Percentiles rank a stretch among this genome's conserved stretches.
Conservation (phyloP, 2,329 filamentous ascomycete genomes). For the Pseudocercospora vitis region DNA sequence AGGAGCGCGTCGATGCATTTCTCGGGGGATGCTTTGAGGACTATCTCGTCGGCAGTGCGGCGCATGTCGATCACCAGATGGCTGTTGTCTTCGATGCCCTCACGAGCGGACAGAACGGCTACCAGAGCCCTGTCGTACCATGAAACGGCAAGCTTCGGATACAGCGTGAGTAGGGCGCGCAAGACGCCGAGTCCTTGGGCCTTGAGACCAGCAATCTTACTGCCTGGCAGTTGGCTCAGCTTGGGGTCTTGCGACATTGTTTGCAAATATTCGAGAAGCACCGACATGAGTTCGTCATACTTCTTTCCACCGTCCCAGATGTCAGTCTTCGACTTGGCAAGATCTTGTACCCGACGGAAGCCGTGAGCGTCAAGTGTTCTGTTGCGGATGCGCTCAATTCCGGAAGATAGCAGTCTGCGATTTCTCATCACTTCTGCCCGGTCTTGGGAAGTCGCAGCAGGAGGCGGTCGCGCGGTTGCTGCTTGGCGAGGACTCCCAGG, state of each 20-base stretch:
- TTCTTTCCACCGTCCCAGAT: constrained; percentile 66
- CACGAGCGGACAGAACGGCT: constrained; percentile 64
- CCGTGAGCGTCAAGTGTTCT: constrained; percentile 77
- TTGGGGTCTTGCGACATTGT: constrained; percentile 46
- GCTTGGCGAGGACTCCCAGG: constrained; percentile 33
- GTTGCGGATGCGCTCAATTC: constrained; percentile 69
- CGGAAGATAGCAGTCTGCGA: constrained; percentile 67
- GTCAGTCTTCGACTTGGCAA: constrained; percentile 65
- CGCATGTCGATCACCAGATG: constrained; percentile 75
- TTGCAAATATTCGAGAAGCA: constrained; percentile 71
- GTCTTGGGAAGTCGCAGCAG: constrained; percentile 36
- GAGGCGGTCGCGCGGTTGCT: constrained; percentile 22
- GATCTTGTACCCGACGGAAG: constrained; percentile 73
- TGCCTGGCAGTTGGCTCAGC: constrained; percentile 32
- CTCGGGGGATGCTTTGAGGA: constrained; percentile 62
- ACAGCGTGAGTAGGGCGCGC: constrained; percentile 68
- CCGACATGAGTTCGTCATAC: constrained; percentile 66
- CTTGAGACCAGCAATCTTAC: constrained; percentile 60
- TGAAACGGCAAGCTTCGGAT: constrained; percentile 64
- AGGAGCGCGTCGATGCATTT: constrained; percentile 42
- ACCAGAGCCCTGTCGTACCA: constrained; percentile 69
- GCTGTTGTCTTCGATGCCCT: constrained; percentile 60
- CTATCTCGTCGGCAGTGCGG: constrained; percentile 70
- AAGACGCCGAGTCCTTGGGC: constrained; percentile 72
- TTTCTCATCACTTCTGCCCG: constrained; percentile 47